Evolutionary conservation across 768 basidiomycete genomes (phyloP).

Genomic region (Naematelia aurantialba): DNA sequence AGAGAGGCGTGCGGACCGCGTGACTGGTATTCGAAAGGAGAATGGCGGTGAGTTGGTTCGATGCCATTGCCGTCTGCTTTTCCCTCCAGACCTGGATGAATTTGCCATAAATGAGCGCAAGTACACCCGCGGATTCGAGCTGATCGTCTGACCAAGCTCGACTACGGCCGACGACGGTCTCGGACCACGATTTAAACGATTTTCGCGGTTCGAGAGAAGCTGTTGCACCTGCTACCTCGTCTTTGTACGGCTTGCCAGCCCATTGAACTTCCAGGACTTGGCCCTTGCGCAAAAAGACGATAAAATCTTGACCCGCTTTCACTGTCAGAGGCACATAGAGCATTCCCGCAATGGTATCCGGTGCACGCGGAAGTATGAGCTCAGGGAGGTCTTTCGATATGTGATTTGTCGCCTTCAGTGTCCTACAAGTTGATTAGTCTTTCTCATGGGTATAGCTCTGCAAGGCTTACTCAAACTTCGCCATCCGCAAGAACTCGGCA

Average conservation of each 20-base stretch:
- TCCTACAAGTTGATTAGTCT: conserved; percentile 50
- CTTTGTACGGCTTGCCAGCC: conserved; percentile 71
- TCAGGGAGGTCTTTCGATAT: conserved; percentile 70
- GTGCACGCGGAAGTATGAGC: conserved; percentile 58
- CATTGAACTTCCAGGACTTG: conserved; percentile 67
- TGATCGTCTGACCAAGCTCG: conserved; percentile 78
- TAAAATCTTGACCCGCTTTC: conserved; percentile 68
- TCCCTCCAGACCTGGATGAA: conserved; percentile 85
- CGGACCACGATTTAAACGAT: conserved; percentile 75
- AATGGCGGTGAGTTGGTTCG: conserved; percentile 68
- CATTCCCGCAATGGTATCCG: conserved; percentile 65
- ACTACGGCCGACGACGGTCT: conserved; percentile 65
- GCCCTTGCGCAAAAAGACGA: conserved; percentile 73
- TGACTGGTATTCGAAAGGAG: conserved; percentile 77
- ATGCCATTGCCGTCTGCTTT: conserved; percentile 68
- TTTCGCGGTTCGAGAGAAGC: conserved; percentile 66
- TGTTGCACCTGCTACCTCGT: conserved; percentile 48
- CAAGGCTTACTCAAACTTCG: conserved; percentile 62
- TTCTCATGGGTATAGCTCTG: not conserved
- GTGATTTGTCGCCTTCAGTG: conserved; percentile 67
- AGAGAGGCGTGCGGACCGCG: conserved; percentile 57
- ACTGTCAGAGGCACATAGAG: conserved; percentile 71
- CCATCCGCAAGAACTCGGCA: conserved; percentile 71
- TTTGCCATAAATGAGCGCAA: conserved; percentile 70
- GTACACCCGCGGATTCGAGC: conserved; percentile 72